A percentile compares a stretch with the other conserved stretches of the same genome.
phyloP scores from a whole-genome alignment of 768 basidiomycete genomes.

The Pleurotus djamor region DNA sequence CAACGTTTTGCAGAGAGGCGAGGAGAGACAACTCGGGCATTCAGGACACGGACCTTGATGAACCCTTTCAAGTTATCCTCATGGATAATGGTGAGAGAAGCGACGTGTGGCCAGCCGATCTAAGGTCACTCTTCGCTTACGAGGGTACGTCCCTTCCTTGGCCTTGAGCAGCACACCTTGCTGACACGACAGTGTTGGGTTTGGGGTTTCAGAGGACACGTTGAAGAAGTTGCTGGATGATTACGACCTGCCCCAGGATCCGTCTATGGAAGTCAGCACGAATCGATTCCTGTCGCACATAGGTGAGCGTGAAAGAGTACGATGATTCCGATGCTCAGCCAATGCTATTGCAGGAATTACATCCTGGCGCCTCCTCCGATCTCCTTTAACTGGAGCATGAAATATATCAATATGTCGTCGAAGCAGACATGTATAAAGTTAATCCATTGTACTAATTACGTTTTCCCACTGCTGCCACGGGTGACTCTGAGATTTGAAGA shows the following conservation, averaged over 20 bases:
- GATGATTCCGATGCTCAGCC: too few species aligned
- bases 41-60: slow-evolving; percentile 35
- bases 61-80: slow-evolving; percentile 43
- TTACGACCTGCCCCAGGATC: slow-evolving; percentile 43
- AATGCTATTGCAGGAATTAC: background rate
- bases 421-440: too few species aligned
- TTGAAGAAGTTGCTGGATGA: slow-evolving; percentile 42
- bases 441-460: too few species aligned
- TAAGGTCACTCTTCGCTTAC: slow-evolving; percentile 50
- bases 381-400: background rate
- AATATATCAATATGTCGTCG: too few species aligned
- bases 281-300: slow-evolving; percentile 58
- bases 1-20: slow-evolving; percentile 40
- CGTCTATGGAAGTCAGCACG: slow-evolving; percentile 40
- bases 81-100: slow-evolving; percentile 47
- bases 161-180: background rate
- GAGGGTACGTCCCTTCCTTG: slow-evolving; percentile 36
- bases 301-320: slow-evolving; percentile 25
- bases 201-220: slow-evolving; percentile 30
- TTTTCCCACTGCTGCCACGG: too few species aligned
- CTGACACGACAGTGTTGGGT: background rate
- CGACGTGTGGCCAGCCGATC: slow-evolving; percentile 44
- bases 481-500: too few species aligned
- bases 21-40: slow-evolving; percentile 41
- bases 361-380: slow-evolving; percentile 9